Conservation (phyloP, 306 rosid genomes). For the Macrotyloma uniflorum region DNA sequence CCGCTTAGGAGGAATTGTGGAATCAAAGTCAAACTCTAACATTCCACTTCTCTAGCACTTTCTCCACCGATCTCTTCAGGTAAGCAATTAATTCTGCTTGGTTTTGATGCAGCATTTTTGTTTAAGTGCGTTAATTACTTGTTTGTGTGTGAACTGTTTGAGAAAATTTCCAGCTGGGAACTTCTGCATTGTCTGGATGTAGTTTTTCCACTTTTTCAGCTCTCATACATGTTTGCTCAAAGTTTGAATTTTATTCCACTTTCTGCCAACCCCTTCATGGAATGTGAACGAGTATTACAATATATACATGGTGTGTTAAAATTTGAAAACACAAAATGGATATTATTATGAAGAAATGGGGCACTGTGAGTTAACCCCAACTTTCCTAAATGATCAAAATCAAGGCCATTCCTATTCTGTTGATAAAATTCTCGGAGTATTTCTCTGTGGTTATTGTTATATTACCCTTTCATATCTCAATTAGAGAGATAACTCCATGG, state of each 20-base stretch:
- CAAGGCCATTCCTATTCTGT: not conserved
- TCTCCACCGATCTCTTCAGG: not conserved
- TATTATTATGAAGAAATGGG: not conserved
- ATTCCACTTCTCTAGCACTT: not conserved
- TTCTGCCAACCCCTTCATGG: not conserved
- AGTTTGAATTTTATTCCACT: not conserved
- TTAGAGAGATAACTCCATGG: not conserved
- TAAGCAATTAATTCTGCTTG: not conserved
- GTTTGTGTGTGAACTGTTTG: not conserved
- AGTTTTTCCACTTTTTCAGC: not conserved
- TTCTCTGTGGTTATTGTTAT: not conserved
- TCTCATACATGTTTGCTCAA: not conserved
- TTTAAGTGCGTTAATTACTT: not conserved
- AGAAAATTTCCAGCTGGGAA: not conserved
- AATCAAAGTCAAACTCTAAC: not conserved
- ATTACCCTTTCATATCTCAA: not conserved
- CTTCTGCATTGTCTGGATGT: not conserved
- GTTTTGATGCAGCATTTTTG: not conserved
- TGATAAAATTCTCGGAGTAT: not conserved
- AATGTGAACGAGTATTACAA: not conserved
- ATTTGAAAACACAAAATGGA: not conserved
- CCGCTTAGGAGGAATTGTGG: no score
- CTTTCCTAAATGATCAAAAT: not conserved
- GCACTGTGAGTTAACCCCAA: not conserved
- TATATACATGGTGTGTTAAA: not conserved